Evolutionary conservation across 2,329 filamentous ascomycete species (phyloP).

Genomic region (Calonectria crousiana): DNA sequence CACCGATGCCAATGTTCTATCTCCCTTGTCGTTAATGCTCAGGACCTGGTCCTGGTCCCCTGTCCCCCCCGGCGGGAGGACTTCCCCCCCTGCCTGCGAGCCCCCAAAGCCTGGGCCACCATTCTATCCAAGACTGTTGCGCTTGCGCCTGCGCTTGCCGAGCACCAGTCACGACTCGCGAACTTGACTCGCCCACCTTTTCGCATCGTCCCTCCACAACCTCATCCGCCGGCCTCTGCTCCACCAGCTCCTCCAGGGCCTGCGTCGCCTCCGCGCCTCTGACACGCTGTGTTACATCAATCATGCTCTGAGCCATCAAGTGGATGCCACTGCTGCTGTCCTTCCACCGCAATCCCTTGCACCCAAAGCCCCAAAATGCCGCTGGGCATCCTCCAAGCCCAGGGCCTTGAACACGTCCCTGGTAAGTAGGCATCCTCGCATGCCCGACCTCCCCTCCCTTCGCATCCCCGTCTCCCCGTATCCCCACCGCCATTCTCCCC

Average conservation of each 20-base stretch:
- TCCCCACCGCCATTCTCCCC: constrained; percentile 3
- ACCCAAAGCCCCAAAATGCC: constrained; percentile 46
- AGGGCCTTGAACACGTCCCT: constrained; percentile 76
- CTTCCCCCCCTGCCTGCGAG: background rate
- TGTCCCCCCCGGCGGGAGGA: background rate
- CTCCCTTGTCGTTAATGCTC: background rate
- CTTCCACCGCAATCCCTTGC: constrained; percentile 18
- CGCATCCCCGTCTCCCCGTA: constrained; percentile 7
- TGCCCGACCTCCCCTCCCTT: constrained; percentile 7
- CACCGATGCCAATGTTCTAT: background rate
- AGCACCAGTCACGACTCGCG: background rate
- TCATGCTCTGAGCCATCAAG: constrained; percentile 17
- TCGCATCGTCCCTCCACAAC: constrained; percentile 5
- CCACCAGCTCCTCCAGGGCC: background rate
- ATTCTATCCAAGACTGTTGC: background rate
- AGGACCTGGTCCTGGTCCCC: background rate
- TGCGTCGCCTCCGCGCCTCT: background rate
- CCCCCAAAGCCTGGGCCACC: background rate
- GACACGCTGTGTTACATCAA: constrained; percentile 3
- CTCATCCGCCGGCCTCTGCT: background rate
- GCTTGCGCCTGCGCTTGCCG: constrained; percentile 8
- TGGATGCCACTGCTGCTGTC: constrained; percentile 32
- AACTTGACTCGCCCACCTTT: background rate
- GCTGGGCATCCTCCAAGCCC: constrained; percentile 80
- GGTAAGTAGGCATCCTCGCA: constrained; percentile 70